Evolutionary conservation across 306 rosid genomes (phyloP).

Genomic region (Quillaja saponaria): DNA sequence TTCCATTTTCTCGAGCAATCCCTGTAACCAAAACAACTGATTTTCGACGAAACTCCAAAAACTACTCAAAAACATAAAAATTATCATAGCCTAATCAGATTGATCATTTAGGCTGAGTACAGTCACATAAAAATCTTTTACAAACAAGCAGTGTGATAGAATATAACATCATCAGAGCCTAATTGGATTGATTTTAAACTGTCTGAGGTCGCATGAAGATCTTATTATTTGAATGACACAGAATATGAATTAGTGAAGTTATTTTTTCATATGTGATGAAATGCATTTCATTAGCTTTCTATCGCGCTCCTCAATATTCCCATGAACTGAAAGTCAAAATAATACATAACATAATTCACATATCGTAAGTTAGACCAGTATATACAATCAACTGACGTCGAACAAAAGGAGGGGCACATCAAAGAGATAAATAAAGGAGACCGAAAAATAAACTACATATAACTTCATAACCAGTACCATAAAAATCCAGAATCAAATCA

Average conservation of each 20-base stretch:
- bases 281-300: no score
- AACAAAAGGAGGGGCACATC: no score
- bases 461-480: slow-evolving; percentile 21
- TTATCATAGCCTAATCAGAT: no score
- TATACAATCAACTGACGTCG: neutral
- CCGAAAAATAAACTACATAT: neutral
- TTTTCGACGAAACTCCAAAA: slow-evolving; percentile 25
- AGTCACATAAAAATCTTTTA: neutral
- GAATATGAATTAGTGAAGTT: no score
- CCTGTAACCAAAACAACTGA: slow-evolving; percentile 41
- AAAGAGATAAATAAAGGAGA: neutral
- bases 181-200: neutral
- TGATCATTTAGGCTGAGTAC: no score
- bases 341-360: neutral
- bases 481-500: slow-evolving; percentile 22
- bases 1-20: slow-evolving; percentile 65
- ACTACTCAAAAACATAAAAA: slow-evolving; percentile 25
- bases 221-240: no score
- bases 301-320: no score
- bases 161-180: neutral
- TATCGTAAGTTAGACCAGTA: neutral
- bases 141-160: neutral
- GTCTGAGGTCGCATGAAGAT: neutral
- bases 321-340: neutral
- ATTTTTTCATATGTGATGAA: no score